Conservation (phyloP, 2,329 filamentous ascomycete genomes). For the Neonectria magnoliae region DNA sequence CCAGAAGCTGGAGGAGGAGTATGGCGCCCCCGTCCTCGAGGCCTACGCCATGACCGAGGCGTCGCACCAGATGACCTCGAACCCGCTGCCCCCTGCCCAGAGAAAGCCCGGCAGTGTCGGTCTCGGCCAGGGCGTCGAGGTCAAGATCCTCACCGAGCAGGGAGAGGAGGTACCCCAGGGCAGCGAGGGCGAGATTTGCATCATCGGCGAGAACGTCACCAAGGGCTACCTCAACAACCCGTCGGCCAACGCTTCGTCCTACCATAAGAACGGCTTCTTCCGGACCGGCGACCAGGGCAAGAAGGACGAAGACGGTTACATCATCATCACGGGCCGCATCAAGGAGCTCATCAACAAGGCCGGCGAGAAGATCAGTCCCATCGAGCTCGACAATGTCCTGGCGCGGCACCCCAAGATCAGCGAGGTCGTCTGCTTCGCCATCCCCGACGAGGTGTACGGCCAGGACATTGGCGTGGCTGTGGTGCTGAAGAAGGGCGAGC, state of each 20-base stretch:
- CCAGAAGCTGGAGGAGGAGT: constrained; percentile 78
- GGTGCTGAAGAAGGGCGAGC: constrained; percentile 74
- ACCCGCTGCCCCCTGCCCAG: constrained; percentile 75
- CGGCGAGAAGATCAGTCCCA: constrained; percentile 89
- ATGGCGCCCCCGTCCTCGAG: constrained; percentile 84
- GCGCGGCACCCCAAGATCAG: constrained; percentile 76
- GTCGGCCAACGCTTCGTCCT: constrained; percentile 77
- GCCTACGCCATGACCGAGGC: constrained; percentile 95
- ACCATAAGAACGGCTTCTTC: constrained; percentile 82
- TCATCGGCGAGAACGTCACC: constrained; percentile 84
- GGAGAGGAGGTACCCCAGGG: constrained; percentile 76
- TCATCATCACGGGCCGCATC: constrained; percentile 89
- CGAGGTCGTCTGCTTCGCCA: constrained; percentile 85
- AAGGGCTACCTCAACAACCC: constrained; percentile 87
- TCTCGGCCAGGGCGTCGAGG: constrained; percentile 82
- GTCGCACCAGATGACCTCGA: constrained; percentile 85
- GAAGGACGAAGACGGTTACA: constrained; percentile 81
- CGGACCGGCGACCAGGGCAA: constrained; percentile 88
- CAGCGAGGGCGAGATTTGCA: constrained; percentile 82
- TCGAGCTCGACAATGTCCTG: constrained; percentile 86
- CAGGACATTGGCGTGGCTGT: constrained; percentile 84
- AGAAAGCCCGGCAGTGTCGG: constrained; percentile 86
- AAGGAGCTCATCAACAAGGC: constrained; percentile 94
- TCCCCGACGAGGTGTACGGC: constrained; percentile 84
- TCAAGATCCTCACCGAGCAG: constrained; percentile 77